These are phyloP conservation scores for Tremellales sp. DNA, from an alignment of 1,284 basidiomycete species.

Conservation along the genomic window DNA sequence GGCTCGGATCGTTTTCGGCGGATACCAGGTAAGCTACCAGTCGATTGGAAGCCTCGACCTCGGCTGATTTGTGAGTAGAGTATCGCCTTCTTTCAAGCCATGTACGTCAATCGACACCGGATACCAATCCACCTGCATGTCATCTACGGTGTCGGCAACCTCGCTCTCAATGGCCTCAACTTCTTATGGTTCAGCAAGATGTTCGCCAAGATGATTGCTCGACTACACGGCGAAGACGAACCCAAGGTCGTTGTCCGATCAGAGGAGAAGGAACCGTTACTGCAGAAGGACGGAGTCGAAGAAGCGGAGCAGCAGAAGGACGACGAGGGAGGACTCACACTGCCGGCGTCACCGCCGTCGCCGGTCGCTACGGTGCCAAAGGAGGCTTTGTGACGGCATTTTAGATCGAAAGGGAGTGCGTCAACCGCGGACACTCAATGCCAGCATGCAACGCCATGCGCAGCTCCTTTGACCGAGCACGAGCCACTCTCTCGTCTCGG, in stretches of 20 bases:
- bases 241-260: too few relatives aligned
- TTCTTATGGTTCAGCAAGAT: conserved; percentile 42
- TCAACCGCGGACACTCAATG: too few relatives aligned
- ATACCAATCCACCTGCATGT: conserved; percentile 27
- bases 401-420: too few relatives aligned
- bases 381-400: conserved; percentile 1
- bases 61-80: conserved; percentile 10
- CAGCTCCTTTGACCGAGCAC: too few relatives aligned
- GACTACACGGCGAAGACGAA: conserved; percentile 10
- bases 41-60: background rate
- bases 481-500: too few relatives aligned
- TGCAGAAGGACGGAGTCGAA: conserved; percentile 1
- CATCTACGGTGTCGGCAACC: conserved; percentile 27
- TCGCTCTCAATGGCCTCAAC: conserved; percentile 33
- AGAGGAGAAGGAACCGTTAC: conserved; percentile 2
- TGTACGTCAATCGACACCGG: conserved; percentile 19
- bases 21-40: conserved; percentile 19
- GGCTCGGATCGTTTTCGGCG: conserved; percentile 33
- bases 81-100: conserved; percentile 26
- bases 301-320: conserved; percentile 2
- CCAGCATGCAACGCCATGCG: too few relatives aligned
- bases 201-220: conserved; percentile 23
- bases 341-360: conserved; percentile 9
- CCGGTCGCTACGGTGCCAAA: background rate
- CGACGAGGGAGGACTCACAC: conserved; percentile 2